Evolutionary conservation across 2,329 filamentous ascomycete genomes (phyloP), one percentile per base, ranked within the genome.

Genomic region (Aspergillus pseudoterreus): DNA sequence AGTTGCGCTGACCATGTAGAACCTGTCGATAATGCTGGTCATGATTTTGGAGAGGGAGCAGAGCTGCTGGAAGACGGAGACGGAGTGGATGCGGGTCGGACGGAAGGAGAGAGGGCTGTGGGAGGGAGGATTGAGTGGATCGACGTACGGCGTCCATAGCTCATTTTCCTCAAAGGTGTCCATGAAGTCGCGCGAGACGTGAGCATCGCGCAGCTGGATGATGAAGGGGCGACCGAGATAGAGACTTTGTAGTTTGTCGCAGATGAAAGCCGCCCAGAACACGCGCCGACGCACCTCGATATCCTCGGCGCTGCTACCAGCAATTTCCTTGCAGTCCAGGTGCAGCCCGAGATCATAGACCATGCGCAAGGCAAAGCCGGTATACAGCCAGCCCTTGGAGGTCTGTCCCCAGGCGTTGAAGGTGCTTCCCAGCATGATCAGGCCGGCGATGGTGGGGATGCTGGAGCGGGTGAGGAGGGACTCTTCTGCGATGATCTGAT

Each of bases 241-340:
- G 0, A 83, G 60, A 36, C 73, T 77, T 54, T 82, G 79, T 8
- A 81, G 71, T 56, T 82, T 82, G 54, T 81, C 80, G 32, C 58
- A 66, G 11, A 68, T 61, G 43, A 66, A 68, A 11, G 64, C 63
- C 57, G 42, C 63, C 66, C 65, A 68, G 45, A 70, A 70, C 0
- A 71, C 58, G 1, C 68, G 61, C 9, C 59, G 53, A 6, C 62
- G 60, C 30, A 64, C 63, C 47, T 66, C 62, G 19, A 61, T 54
- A n/a, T 66, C 57, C 49, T 66, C 64, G 0, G 58, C 47, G 22
- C 51, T 54, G 32, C 19, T 19, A 2, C 39, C 38, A 21, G 33
- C 43, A 9, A 41, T 33, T 21, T 47, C 39, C 14, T 41, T 32
- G 19, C 43, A 41, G 17, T 54, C 53, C 21, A 80, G 70, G 58